Evolutionary conservation across 2,329 filamentous ascomycete genomes (phyloP).

Genomic region (Cladosporium phlei): DNA sequence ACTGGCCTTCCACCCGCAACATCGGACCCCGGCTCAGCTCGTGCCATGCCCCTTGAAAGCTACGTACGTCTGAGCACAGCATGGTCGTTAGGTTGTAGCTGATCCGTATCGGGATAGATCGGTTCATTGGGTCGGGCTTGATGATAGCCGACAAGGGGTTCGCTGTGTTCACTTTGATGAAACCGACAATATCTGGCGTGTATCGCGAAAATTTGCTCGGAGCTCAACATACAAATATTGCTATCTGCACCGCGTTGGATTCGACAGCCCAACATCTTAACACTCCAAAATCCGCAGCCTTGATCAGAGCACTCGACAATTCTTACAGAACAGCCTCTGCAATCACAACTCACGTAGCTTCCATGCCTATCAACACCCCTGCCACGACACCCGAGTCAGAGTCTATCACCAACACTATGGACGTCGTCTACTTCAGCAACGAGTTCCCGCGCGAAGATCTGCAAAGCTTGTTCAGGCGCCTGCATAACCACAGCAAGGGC

Average conservation of each 20-base stretch:
- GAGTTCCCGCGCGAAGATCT: slow-evolving; percentile 48
- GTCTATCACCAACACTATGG: neutral
- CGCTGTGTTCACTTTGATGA: too few relatives aligned
- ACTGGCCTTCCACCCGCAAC: too few relatives aligned
- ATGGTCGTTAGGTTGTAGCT: too few relatives aligned
- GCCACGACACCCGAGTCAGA: neutral
- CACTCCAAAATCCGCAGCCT: neutral
- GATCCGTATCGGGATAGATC: too few relatives aligned
- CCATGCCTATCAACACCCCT: neutral
- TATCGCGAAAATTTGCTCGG: neutral
- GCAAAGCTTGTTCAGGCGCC: slow-evolving; percentile 30
- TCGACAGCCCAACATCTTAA: neutral
- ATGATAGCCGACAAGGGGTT: too few relatives aligned
- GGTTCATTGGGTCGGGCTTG: too few relatives aligned
- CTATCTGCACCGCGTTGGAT: neutral
- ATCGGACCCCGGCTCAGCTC: too few relatives aligned
- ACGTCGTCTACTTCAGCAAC: slow-evolving; percentile 43
- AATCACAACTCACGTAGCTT: too few relatives aligned
- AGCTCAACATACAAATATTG: neutral
- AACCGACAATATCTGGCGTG: neutral
- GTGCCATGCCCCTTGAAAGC: too few relatives aligned
- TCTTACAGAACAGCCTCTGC: neutral
- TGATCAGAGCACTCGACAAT: neutral
- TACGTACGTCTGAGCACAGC: too few relatives aligned
- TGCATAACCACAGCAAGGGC: slow-evolving; percentile 41